These are phyloP conservation scores for Avicennia marina DNA, from an alignment of 257 asterid genomes.

Conservation along the genomic window DNA sequence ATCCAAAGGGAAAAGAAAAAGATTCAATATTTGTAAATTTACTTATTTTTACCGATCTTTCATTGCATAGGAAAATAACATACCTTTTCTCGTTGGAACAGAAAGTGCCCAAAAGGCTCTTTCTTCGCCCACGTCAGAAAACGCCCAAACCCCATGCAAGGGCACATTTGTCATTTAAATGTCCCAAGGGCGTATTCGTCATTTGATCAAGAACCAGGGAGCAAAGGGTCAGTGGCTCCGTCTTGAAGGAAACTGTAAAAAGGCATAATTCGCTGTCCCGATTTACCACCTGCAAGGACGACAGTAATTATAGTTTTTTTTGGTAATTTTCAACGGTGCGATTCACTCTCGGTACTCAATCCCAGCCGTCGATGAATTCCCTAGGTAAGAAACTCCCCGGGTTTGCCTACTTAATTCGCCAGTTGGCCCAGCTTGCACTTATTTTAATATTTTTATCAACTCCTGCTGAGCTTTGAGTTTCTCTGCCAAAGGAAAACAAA, in stretches of 20 bases:
- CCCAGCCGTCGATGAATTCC: constrained; percentile 21
- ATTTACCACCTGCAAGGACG: constrained; percentile 39
- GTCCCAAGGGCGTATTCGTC: constrained; percentile 1
- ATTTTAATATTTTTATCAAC: not conserved
- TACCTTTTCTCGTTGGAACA: too few species aligned
- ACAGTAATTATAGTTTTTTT: constrained; percentile 47
- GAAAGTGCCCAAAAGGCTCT: too few species aligned
- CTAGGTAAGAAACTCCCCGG: not conserved
- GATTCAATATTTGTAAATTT: too few species aligned
- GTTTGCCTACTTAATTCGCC: constrained; percentile 6
- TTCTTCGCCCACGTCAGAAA: too few species aligned
- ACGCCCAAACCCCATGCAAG: too few species aligned
- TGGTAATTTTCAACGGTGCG: constrained; percentile 23
- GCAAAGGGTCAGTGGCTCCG: constrained; percentile 5
- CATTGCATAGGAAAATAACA: too few species aligned
- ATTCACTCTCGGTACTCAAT: constrained; percentile 1
- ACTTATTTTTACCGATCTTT: too few species aligned
- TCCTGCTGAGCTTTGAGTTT: constrained; percentile 21
- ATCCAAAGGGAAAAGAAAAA: too few species aligned
- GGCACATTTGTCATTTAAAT: too few species aligned
- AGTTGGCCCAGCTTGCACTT: constrained; percentile 15
- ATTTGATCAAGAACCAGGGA: constrained; percentile 4
- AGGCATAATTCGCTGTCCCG: constrained; percentile 46
- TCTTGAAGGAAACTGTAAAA: constrained; percentile 28
- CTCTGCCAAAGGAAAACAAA: constrained; percentile 13